Evolutionary conservation across 2,329 filamentous ascomycete genomes (phyloP).

Genomic region (Metarhizium robertsii): DNA sequence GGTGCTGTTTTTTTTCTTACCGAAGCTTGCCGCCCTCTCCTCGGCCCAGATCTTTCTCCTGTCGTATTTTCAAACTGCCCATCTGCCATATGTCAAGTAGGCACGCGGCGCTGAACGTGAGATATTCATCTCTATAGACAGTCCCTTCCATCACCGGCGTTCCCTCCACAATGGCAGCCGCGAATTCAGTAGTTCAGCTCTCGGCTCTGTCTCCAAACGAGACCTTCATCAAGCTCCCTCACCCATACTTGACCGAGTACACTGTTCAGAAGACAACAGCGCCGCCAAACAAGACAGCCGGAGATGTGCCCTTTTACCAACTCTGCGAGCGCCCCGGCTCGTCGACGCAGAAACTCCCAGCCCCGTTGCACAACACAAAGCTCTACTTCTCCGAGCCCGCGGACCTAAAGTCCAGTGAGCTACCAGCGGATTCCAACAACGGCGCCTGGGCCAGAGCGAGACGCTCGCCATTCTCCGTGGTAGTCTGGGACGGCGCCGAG

Average conservation of each 20-base stretch:
- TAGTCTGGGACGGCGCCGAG: conserved; percentile 32
- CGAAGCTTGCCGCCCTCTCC: no score
- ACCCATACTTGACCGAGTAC: conserved; percentile 40
- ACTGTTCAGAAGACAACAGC: conserved; percentile 23
- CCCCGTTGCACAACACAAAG: conserved; percentile 21
- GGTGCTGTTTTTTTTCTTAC: no score
- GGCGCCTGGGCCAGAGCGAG: conserved; percentile 47
- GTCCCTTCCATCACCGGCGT: not conserved
- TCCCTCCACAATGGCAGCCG: conserved; percentile 12
- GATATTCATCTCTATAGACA: no score
- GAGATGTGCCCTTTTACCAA: conserved; percentile 22
- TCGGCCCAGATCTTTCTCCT: no score
- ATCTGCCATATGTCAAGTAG: no score
- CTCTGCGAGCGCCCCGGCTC: conserved; percentile 21
- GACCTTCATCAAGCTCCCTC: conserved; percentile 36
- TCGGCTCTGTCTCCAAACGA: conserved; percentile 22
- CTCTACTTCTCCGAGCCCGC: conserved; percentile 37
- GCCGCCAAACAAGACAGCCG: conserved; percentile 8
- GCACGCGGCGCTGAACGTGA: no score
- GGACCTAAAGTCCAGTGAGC: conserved; percentile 38
- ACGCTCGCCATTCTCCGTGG: conserved; percentile 36
- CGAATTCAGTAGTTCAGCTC: conserved; percentile 13
- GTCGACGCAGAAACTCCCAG: conserved; percentile 17
- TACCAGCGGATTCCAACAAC: conserved; percentile 42
- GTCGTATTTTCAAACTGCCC: no score